phyloP scores from a whole-genome alignment of 2,329 filamentous ascomycete genomes.

The Kalaharituber pfeilii region DNA sequence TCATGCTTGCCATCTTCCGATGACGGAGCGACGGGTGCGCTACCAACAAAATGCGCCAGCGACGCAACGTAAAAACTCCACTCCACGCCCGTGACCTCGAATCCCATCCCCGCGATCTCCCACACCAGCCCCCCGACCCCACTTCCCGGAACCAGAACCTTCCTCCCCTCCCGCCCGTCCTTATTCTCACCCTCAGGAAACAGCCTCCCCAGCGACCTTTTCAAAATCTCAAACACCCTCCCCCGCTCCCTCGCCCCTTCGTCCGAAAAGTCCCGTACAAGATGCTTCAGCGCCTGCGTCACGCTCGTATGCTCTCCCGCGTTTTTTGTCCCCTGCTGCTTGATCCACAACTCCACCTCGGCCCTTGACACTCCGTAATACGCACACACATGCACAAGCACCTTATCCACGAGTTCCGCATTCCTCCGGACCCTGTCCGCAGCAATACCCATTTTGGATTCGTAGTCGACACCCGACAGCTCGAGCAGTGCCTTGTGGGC shows the following conservation, averaged over 20 bases:
- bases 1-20: conserved; percentile 17
- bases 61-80: conserved; percentile 43
- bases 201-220: conserved; percentile 25
- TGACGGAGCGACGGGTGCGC: conserved; percentile 17
- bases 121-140: conserved; percentile 38
- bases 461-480: neutral
- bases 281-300: conserved; percentile 39
- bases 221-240: conserved; percentile 29
- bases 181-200: conserved; percentile 23
- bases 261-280: conserved; percentile 39
- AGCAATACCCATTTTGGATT: conserved; percentile 32
- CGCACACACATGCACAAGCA: conserved; percentile 48
- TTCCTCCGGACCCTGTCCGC: conserved; percentile 84
- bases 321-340: conserved; percentile 3
- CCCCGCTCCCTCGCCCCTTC: conserved; percentile 34
- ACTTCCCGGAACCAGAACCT: conserved; percentile 36
- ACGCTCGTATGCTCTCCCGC: conserved; percentile 34
- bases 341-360: neutral
- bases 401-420: conserved; percentile 61
- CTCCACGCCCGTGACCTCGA: conserved; percentile 39
- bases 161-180: conserved; percentile 21
- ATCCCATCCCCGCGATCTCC: conserved; percentile 34
- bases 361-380: conserved; percentile 41
- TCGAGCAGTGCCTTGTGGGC: neutral
- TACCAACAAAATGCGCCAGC: conserved; percentile 35